Evolutionary conservation across 1,284 basidiomycete genomes (phyloP).

Genomic region (Ustilago xerochloae): DNA sequence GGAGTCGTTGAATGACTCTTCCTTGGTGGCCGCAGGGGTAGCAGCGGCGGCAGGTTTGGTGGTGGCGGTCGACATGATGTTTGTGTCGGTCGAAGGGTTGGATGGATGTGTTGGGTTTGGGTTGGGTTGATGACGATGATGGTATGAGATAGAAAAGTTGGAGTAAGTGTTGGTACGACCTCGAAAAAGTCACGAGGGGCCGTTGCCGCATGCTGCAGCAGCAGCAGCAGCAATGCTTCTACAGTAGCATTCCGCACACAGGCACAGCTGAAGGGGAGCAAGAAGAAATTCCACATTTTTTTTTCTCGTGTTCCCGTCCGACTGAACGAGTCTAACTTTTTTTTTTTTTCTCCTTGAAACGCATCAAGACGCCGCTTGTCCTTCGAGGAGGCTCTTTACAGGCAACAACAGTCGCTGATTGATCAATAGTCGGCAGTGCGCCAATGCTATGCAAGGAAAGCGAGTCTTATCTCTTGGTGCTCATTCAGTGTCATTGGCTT

Average conservation of each 20-base stretch:
- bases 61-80: slow-evolving; percentile 33
- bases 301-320: slow-evolving; percentile 21
- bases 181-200: slow-evolving; percentile 23
- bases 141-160: neutral
- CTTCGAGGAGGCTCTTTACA: neutral
- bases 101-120: neutral
- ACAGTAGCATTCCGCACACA: too few species aligned
- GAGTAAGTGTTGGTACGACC: slow-evolving; percentile 6
- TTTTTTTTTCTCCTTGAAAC: too few species aligned
- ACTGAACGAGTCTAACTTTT: neutral
- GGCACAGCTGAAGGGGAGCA: neutral
- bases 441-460: too few species aligned
- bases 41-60: slow-evolving; percentile 19
- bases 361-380: neutral
- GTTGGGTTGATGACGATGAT: neutral
- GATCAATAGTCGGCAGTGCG: too few species aligned
- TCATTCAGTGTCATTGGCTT: too few species aligned
- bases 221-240: neutral
- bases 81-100: neutral
- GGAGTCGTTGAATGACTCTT: slow-evolving; percentile 61
- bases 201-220: slow-evolving; percentile 6
- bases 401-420: too few species aligned
- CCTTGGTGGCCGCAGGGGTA: slow-evolving; percentile 29
- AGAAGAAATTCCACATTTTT: slow-evolving; percentile 11
- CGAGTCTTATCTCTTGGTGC: too few species aligned